Evolutionary conservation across 2,329 filamentous ascomycete species (phyloP).

Genomic region (Zopfia rhizophila): DNA sequence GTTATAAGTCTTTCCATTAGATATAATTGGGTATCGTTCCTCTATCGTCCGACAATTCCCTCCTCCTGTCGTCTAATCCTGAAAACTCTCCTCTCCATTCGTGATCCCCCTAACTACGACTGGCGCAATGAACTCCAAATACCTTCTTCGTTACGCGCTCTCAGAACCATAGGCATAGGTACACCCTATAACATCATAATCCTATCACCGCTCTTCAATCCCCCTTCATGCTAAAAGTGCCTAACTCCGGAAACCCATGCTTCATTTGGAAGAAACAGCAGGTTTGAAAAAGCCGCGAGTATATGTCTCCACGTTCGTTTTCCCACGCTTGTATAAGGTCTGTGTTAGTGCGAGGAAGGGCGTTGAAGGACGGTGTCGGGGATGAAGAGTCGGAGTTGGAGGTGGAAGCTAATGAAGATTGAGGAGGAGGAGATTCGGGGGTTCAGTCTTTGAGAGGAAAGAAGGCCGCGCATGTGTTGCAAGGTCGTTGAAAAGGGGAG

Average conservation of each 20-base stretch:
- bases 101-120: constrained; percentile 11
- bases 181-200: constrained; percentile 8
- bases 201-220: constrained; percentile 6
- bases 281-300: constrained; percentile 9
- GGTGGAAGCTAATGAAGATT: not conserved
- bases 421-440: not conserved
- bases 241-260: constrained; percentile 7
- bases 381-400: not conserved
- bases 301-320: constrained; percentile 13
- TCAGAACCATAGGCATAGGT: constrained; percentile 11
- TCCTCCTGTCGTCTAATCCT: constrained; percentile 6
- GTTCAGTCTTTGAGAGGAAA: not conserved
- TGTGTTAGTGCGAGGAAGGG: constrained; percentile 1
- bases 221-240: constrained; percentile 10
- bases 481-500: constrained; percentile 1
- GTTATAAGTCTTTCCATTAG: too few relatives aligned
- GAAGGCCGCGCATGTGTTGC: not conserved
- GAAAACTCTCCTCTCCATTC: constrained; percentile 7
- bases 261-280: constrained; percentile 14
- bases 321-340: constrained; percentile 12
- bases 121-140: constrained; percentile 7
- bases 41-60: too few relatives aligned
- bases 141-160: not conserved
- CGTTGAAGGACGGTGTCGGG: not conserved
- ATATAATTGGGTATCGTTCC: too few relatives aligned